Evolutionary conservation across 306 rosid species (phyloP), one percentile per base, ranked within the genome.

Genomic region (Clitoria ternatea): DNA sequence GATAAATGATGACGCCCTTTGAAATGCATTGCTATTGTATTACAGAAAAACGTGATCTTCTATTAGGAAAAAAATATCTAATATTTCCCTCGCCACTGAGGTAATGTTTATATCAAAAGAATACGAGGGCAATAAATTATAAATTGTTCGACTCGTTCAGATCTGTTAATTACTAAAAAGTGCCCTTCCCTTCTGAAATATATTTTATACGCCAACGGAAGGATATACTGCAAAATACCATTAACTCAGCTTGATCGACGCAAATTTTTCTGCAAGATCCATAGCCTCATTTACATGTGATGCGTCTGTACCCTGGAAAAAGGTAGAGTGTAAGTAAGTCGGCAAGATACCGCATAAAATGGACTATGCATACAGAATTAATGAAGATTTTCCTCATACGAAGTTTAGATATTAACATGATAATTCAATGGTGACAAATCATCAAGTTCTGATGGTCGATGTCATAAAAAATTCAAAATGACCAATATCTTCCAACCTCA

Each of bases 271-370:
- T 3, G 97, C 99, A 54, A 91, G 83, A 52, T 81, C 83, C 47
- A 94, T 83, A 3, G 96, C 96, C 84, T 91, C 99, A 1, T 82
- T 77, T 63, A 94, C 57, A 0, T 59, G 85, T 13, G 95, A 81
- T 37, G 96, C 96, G 67, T 94, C 96, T 7, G 88, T 89, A 53
- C 99, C 99, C 99, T 94, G 97, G 17, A 77, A 79, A 23, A 6
- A 2, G n/a, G 14, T 11, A 27, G 10, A n/a, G 22, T 4, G 26
- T 44, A 40, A 44, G 53, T 14, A 36, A 49, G 45, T 84, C 42
- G 79, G 59, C 1, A 20, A 7, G 52, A 7, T 36, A 19, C 6
- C 7, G 59, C 61, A 47, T 10, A 47, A 2, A 44, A 40, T 49
- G 60, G 0, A 13, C 60, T 36, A 47, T 10, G 36, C 32, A 48